Evolutionary conservation across 768 basidiomycete genomes (phyloP).

Genomic region (Leccinum aurantiacum): DNA sequence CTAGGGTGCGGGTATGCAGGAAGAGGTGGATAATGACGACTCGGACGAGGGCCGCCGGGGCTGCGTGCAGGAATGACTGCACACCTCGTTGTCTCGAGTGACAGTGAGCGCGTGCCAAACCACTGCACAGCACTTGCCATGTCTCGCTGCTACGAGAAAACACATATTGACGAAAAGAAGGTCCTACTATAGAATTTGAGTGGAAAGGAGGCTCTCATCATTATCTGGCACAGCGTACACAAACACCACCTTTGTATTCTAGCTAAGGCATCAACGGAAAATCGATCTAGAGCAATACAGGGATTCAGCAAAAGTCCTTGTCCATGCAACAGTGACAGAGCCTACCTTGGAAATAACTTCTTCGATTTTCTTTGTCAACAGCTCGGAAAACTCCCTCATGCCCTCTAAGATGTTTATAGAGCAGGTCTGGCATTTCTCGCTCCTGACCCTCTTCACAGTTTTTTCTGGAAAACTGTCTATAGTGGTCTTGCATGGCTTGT

Average conservation of each 20-base stretch:
- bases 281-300: neutral
- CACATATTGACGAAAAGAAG: neutral
- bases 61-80: too few relatives aligned
- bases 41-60: too few relatives aligned
- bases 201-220: neutral
- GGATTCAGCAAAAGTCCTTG: neutral
- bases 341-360: slow-evolving; percentile 11
- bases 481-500: slow-evolving; percentile 18
- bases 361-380: slow-evolving; percentile 8
- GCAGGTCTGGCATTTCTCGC: neutral
- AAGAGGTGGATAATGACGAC: too few relatives aligned
- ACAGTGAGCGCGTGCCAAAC: too few relatives aligned
- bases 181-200: neutral
- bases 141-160: neutral
- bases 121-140: neutral
- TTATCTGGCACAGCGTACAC: neutral
- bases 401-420: neutral
- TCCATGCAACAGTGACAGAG: neutral
- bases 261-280: neutral
- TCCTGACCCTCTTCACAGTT: neutral
- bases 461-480: slow-evolving; percentile 1
- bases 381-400: slow-evolving; percentile 12
- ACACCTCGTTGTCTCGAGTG: too few relatives aligned
- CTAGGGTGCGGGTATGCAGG: too few relatives aligned
- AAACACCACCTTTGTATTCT: neutral